Evolutionary conservation across 495 filamentous ascomycete species (phyloP).

Genomic region (Terfezia boudieri): DNA sequence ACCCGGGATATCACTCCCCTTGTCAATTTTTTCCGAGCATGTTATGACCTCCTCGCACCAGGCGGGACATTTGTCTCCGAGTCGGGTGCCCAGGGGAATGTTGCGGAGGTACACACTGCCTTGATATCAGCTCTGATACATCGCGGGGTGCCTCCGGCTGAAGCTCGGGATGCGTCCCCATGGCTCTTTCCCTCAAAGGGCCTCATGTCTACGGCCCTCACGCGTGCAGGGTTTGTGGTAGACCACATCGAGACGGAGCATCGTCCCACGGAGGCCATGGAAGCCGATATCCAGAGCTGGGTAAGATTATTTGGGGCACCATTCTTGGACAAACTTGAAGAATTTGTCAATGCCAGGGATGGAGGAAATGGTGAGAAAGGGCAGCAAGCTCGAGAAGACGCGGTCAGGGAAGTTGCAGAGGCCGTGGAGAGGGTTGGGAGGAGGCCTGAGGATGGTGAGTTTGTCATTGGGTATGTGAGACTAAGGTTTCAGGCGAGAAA

Average conservation of each 20-base stretch:
- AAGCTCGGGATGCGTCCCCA: conserved; percentile 30
- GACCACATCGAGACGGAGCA: conserved; percentile 40
- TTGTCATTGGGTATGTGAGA: conserved; percentile 48
- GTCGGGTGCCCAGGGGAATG: conserved; percentile 51
- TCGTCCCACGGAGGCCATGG: conserved; percentile 38
- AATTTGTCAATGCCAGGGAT: conserved; percentile 12
- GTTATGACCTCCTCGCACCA: conserved; percentile 29
- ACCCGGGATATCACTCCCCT: conserved; percentile 13
- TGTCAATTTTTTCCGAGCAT: conserved; percentile 24
- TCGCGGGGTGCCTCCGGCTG: conserved; percentile 28
- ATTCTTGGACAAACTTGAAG: conserved; percentile 29
- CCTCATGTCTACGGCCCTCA: conserved; percentile 27
- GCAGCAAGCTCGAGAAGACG: conserved; percentile 28
- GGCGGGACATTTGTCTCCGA: conserved; percentile 46
- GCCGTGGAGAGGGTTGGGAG: conserved; percentile 30
- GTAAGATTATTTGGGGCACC: conserved; percentile 36
- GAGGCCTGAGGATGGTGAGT: conserved; percentile 32
- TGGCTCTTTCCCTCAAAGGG: conserved; percentile 54
- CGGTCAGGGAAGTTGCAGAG: conserved; percentile 32
- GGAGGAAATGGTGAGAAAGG: conserved; percentile 10
- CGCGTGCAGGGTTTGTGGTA: conserved; percentile 35
- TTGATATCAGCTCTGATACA: conserved; percentile 30
- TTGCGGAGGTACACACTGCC: conserved; percentile 39
- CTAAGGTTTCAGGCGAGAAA: conserved; percentile 41
- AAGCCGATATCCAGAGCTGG: conserved; percentile 40